These are phyloP conservation scores for Paecilomyces niveus DNA, from an alignment of 2,329 filamentous ascomycete species.

Conservation along the genomic window DNA sequence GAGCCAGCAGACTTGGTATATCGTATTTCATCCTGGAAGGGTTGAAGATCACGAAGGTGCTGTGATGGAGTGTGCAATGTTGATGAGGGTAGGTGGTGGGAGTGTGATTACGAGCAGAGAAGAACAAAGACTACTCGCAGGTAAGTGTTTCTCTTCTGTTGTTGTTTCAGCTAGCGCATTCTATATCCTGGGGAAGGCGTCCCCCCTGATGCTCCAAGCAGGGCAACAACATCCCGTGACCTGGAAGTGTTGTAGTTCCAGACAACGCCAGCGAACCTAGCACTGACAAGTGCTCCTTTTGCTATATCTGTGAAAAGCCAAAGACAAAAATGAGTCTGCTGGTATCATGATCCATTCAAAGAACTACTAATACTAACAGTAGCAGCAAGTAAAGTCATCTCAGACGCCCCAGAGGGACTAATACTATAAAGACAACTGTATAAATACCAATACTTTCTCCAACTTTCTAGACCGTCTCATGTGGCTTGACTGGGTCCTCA, in stretches of 20 bases:
- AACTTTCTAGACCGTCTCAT: constrained; percentile 41
- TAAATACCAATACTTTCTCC: not conserved
- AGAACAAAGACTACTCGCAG: not conserved
- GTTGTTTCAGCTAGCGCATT: not conserved
- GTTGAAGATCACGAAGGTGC: not conserved
- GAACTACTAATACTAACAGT: not conserved
- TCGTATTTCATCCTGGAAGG: constrained; percentile 26
- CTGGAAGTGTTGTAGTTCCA: not conserved
- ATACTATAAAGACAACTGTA: not conserved
- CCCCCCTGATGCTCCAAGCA: not conserved
- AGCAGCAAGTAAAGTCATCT: not conserved
- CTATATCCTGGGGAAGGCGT: not conserved
- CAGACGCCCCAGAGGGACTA: not conserved
- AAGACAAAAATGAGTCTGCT: not conserved
- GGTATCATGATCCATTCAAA: not conserved
- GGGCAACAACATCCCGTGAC: not conserved
- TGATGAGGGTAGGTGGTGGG: constrained; percentile 3
- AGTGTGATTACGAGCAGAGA: constrained; percentile 1
- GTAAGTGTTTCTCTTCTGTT: not conserved
- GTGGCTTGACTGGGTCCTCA: constrained; percentile 37
- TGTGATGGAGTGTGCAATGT: not conserved
- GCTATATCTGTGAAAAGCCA: not conserved
- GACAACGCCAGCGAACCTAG: not conserved
- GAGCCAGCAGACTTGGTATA: constrained; percentile 28
- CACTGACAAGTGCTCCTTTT: not conserved